phyloP scores from a whole-genome alignment of 1,139 yeast genomes.

The Lodderomyces margitis region DNA sequence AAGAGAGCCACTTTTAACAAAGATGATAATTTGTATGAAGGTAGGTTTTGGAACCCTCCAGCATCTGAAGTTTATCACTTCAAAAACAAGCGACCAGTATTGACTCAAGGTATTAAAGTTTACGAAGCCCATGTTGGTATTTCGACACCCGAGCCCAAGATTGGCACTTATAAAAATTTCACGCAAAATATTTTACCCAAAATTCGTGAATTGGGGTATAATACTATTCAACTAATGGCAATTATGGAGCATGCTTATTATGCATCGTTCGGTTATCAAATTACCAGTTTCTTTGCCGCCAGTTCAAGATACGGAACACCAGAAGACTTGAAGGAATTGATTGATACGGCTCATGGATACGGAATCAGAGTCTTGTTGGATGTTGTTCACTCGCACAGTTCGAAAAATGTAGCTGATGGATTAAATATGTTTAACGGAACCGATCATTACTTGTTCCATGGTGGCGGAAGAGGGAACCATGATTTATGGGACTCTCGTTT shows the following conservation, averaged over 20 bases:
- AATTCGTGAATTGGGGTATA: constrained; percentile 80
- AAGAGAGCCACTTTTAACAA: constrained; percentile 73
- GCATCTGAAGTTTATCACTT: constrained; percentile 50
- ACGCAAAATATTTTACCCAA: constrained; percentile 79
- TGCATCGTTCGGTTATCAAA: constrained; percentile 96
- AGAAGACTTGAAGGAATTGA: constrained; percentile 84
- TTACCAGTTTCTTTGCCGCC: constrained; percentile 86
- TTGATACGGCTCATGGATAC: constrained; percentile 87
- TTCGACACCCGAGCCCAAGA: constrained; percentile 81
- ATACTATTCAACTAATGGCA: constrained; percentile 95
- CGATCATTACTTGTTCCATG: constrained; percentile 92
- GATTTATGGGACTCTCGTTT: constrained; percentile 94
- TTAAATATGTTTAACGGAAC: constrained; percentile 93
- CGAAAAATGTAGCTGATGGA: constrained; percentile 93
- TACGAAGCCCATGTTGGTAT: constrained; percentile 98
- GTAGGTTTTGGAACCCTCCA: constrained; percentile 77
- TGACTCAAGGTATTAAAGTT: constrained; percentile 63
- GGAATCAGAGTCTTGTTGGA: constrained; percentile 87
- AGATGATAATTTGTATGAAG: constrained; percentile 57
- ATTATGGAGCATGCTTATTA: constrained; percentile 98
- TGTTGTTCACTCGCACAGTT: constrained; percentile 94
- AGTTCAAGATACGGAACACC: constrained; percentile 93
- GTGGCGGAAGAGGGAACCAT: constrained; percentile 80
- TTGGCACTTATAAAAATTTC: constrained; percentile 85
- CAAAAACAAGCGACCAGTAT: constrained; percentile 59